These are phyloP conservation scores for Ophidiomyces ophidiicola DNA, from an alignment of 2,329 filamentous ascomycete species.

Conservation along the genomic window DNA sequence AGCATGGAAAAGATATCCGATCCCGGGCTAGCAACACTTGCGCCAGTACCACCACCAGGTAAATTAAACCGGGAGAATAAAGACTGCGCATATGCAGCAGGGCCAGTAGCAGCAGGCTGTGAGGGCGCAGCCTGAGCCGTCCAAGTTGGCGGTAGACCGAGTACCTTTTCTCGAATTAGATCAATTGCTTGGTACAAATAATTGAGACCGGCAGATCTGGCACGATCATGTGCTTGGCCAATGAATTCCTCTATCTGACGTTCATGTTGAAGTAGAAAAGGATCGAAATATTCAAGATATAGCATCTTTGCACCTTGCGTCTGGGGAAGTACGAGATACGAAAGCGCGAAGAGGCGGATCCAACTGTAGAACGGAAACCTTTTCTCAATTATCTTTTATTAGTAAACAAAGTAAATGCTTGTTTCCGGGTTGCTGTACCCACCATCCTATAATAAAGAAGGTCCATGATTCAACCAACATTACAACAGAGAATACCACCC, in stretches of 20 bases:
- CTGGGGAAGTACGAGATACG: slow-evolving; percentile 93
- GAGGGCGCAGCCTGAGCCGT: slow-evolving; percentile 37
- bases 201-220: slow-evolving; percentile 62
- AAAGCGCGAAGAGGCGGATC: slow-evolving; percentile 71
- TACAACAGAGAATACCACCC: slow-evolving; percentile 77
- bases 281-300: slow-evolving; percentile 75
- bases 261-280: slow-evolving; percentile 80
- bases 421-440: slow-evolving; percentile 18
- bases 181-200: slow-evolving; percentile 63
- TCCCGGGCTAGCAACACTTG: slow-evolving; percentile 34
- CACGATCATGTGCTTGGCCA: slow-evolving; percentile 62
- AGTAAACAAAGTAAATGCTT: background rate
- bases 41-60: slow-evolving; percentile 49
- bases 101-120: slow-evolving; percentile 24
- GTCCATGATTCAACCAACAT: slow-evolving; percentile 77
- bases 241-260: slow-evolving; percentile 82
- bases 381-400: no score
- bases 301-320: slow-evolving; percentile 83
- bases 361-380: slow-evolving; percentile 91
- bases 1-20: slow-evolving; percentile 68
- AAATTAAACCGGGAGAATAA: slow-evolving; percentile 79
- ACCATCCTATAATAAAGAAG: slow-evolving; percentile 75
- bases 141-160: slow-evolving; percentile 58
- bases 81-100: slow-evolving; percentile 57
- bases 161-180: slow-evolving; percentile 58